Evolutionary conservation across 2,329 filamentous ascomycete species (phyloP).

Genomic region (Fusarium gaditjirri): DNA sequence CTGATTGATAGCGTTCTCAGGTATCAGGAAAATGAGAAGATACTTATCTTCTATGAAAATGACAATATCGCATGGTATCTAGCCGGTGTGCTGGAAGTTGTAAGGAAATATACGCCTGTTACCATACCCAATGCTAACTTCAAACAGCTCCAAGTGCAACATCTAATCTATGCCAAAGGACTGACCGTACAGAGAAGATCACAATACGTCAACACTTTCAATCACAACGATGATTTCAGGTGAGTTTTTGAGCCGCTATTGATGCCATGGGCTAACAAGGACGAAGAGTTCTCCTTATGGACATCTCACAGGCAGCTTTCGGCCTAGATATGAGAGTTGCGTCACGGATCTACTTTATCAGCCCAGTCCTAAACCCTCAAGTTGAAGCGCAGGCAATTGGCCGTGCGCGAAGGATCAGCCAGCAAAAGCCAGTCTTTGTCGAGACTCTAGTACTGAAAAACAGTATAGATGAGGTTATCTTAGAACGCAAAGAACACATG

Average conservation of each 20-base stretch:
- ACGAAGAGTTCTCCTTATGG: conserved; percentile 82
- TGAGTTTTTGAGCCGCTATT: conserved; percentile 26
- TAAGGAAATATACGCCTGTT: conserved; percentile 46
- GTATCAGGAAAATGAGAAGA: conserved; percentile 80
- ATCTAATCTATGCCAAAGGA: conserved; percentile 74
- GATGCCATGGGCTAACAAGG: conserved; percentile 1
- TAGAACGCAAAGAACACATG: conserved; percentile 79
- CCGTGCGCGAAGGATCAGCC: conserved; percentile 87
- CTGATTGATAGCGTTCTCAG: conserved; percentile 77
- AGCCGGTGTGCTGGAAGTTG: conserved; percentile 81
- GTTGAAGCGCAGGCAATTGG: conserved; percentile 93
- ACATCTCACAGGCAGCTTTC: conserved; percentile 87
- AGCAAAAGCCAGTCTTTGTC: conserved; percentile 80
- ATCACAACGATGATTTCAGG: conserved; percentile 72
- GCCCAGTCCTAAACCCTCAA: conserved; percentile 85
- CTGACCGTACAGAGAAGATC: conserved; percentile 71
- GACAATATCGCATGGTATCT: conserved; percentile 90
- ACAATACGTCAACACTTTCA: conserved; percentile 83
- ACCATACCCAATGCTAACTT: conserved; percentile 8
- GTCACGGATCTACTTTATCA: conserved; percentile 88
- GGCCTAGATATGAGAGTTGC: conserved; percentile 87
- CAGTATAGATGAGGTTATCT: conserved; percentile 87
- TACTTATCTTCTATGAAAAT: conserved; percentile 91
- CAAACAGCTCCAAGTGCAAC: conserved; percentile 63
- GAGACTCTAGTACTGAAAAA: conserved; percentile 85